Base-by-base conservation (phyloP, 805 yeast genomes). In the Zygosaccharomyces kombuchaensis region DNA sequence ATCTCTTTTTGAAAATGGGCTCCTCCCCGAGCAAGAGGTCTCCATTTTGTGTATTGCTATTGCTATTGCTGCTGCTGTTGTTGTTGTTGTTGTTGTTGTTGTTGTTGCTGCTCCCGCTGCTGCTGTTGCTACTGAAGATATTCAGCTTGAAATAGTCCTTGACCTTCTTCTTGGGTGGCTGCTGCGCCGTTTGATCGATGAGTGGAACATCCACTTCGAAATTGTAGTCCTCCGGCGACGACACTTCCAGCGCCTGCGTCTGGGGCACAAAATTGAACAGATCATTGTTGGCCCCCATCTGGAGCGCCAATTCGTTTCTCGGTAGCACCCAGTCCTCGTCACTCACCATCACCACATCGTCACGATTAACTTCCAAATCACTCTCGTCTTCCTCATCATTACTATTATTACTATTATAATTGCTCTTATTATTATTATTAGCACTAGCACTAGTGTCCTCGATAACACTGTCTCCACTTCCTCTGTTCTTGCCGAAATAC, bases 61-160 rank as follows among this genome's bases (percentile, higher is more conserved):
- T 31, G 19, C 7, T 13, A 34, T 26, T 16, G 29, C 25, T 35
- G 39, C 30, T 37, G 29, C 14, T 47, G 16, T 44, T 42, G 25
- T 22, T 48, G 17, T 36, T 43, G 22, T 37, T 38, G 29, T 38
- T 27, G 30, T 9, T 16, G 36, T 30, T 17, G 26, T 19, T 36
- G 36, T 23, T 45, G 30, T n/a, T 49, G 17, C 42, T 44, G 26
- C 17, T 49, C 13, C 36, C 42, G 17, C 35, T 40, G 32, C 40
- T 45, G 40, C 30, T 40, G 30, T 31, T 49, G 35, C 38, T 46
- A 17, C 52, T 52, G 27, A 62, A 60, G 26, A 60, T 44, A 46
- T 56, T 62, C 16, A 62, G 43, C 46, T 60, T 62, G 36, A 60
- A 60, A 40, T 59, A 60, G 44, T 59, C 60, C 43, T 47, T 55